These are phyloP conservation scores for Rehmannia glutinosa DNA, from an alignment of 257 asterid genomes.

Conservation along the genomic window DNA sequence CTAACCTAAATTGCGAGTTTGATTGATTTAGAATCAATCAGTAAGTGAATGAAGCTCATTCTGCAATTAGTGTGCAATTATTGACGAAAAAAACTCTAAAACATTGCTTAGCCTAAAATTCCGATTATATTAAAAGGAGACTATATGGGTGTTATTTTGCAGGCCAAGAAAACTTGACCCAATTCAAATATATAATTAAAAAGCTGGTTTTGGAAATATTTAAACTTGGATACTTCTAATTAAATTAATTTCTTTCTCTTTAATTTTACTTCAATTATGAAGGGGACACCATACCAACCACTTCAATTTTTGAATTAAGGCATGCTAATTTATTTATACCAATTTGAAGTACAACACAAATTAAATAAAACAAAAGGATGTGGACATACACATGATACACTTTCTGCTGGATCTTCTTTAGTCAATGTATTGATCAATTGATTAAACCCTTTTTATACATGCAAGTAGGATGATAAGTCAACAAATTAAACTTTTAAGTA, in stretches of 20 bases:
- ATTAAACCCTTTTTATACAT: background rate
- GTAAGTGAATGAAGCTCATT: no score
- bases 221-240: background rate
- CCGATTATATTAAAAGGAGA: no score
- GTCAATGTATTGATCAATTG: background rate
- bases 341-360: background rate
- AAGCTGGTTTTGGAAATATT: background rate
- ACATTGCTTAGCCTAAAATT: no score
- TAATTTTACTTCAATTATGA: background rate
- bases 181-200: background rate
- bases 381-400: background rate
- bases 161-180: background rate
- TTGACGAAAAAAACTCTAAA: no score
- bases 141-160: no score
- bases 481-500: no score
- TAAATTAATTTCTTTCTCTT: background rate
- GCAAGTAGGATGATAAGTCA: no score
- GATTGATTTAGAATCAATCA: no score
- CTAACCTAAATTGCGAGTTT: no score
- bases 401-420: background rate
- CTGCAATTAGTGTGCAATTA: no score
- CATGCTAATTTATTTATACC: background rate
- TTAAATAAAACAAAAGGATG: conserved; percentile 6
- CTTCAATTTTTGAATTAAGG: background rate
- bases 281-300: conserved; percentile 21